Base-by-base conservation (phyloP, 2,329 filamentous ascomycete genomes). In the Fusarium torreyae region DNA sequence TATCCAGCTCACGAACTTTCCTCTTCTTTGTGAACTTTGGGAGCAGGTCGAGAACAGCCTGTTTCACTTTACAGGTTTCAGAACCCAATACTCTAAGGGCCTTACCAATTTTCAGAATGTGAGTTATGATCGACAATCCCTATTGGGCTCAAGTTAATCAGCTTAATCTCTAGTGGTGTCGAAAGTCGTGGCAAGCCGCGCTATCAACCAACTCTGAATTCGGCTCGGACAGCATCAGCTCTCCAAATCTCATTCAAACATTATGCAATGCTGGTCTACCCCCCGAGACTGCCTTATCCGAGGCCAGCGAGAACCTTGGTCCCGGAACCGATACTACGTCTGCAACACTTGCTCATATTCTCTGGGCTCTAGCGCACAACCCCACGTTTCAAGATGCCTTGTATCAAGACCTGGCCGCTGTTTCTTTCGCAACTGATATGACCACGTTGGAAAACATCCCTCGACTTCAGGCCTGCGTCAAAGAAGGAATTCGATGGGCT, bases 301-400 rank as follows among this genome's bases (percentile, higher is more conserved):
- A 78, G 62, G 76, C 76, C 2, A 76, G 73, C 5, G 74, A 77
- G 34, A 77, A 75, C 6, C 64, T 77, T 1, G 76, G 76, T 1
- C 76, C 76, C 0, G 76, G 76, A 26, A 78, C 76, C 3, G 75
- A 78, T 34, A 78, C 77, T 3, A 78, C 77, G 1, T 77, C 75
- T 3, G 75, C 67, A 20, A 74, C 75, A 1, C 61, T 77, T 14
- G 75, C 75, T 3, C 76, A 78, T 48, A 76, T 76, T 9, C 40
- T 78, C 2, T 78, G 67, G 51, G 77, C 72, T 6, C 59, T 78
- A 1, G 68, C 74, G 6, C 67, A 70, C 13, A 77, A 77, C 38
- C 34, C 48, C 0, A 18, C n/a, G 1, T 77, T 68, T 11, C 76
- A 78, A 48, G 57, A 73, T 6, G 60, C 56, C 5, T 43, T 78